Evolutionary conservation across 176 grass and related monocot genomes (phyloP).

Genomic region (Rhynchospora breviuscula): DNA sequence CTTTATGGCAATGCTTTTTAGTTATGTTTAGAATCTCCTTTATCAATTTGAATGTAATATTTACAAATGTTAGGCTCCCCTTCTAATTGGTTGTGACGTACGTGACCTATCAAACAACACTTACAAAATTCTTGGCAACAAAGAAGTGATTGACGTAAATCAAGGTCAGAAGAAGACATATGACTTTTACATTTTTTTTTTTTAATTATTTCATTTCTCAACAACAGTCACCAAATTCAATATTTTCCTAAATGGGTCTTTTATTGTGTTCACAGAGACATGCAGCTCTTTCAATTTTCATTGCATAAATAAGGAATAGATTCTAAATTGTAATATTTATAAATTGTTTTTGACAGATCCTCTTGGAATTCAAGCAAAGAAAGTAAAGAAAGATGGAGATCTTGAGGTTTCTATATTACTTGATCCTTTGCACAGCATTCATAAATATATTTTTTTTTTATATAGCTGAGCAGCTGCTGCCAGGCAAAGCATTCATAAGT

Average conservation of each 20-base stretch:
- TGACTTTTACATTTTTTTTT: background rate
- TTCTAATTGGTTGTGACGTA: constrained; percentile 87
- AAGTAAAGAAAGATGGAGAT: constrained; percentile 83
- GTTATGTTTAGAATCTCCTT: background rate
- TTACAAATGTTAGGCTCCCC: constrained; percentile 48
- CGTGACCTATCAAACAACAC: constrained; percentile 59
- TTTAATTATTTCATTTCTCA: background rate
- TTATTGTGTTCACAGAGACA: no score
- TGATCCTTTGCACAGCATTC: background rate
- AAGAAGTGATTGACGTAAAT: constrained; percentile 92
- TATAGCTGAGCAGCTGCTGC: no score
- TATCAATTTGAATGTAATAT: background rate
- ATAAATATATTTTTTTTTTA: no score
- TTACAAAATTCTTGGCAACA: constrained; percentile 61
- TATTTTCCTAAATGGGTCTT: background rate
- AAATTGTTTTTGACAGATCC: constrained; percentile 32
- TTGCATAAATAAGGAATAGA: background rate
- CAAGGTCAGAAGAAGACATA: constrained; percentile 43
- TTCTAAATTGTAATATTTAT: background rate
- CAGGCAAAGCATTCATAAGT: no score
- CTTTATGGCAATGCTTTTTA: background rate
- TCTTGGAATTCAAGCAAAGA: constrained; percentile 80
- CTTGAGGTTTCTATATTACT: constrained; percentile 33
- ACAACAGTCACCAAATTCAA: background rate
- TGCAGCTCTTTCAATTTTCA: background rate